Base-by-base conservation (phyloP, 345 rosid genomes). In the Acer negundo region DNA sequence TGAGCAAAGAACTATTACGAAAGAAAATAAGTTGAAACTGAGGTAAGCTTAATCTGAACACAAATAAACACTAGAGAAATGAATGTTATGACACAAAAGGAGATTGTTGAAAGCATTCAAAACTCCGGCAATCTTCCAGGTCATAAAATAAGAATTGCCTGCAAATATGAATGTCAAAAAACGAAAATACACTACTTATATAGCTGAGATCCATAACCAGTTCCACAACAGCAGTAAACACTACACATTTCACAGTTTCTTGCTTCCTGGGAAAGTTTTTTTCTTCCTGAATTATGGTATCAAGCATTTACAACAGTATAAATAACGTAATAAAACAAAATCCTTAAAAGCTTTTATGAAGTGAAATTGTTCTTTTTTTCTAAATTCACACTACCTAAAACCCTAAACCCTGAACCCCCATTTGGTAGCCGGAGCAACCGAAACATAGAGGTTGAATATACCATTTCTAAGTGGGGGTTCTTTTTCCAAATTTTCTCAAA, bases 371-470 rank as follows among this genome's bases (percentile, higher is more conserved):
- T 46, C 11, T 46, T 46, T 46, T 46, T 46, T 46, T 10, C 49
- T 9, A 46, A 46, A 46, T 35, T 35, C 38, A 46, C 49, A 46
- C 49, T 46, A 10, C 13, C 13, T 46, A 9, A 46, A 46, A 46
- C 3, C 23, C 10, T n/a, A 75, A 75, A n/a, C 68, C 76, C 23
- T 20, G 42, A 61, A 42, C 10, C 24, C 73, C 15, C 55, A 73
- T 59, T 56, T 7, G 67, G 70, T n/a, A 8, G 19, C 22, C 19
- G 20, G 16, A 26, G 69, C 31, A 65, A 65, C 40, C 6, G n/a
- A 31, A 31, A 65, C 46, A 35, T 16, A 65, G 10, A 26, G 23
- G 24, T 17, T 17, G 58, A 3, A 20, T 42, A 28, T 7, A 17
- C 47, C 5, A 16, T 28, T 10, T 47, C 22, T 35, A 35, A 35